Percentiles rank a stretch among this genome's conserved stretches.
phyloP scores from a whole-genome alignment of 2,329 filamentous ascomycete species.

The Phyllosticta capitalensis region DNA sequence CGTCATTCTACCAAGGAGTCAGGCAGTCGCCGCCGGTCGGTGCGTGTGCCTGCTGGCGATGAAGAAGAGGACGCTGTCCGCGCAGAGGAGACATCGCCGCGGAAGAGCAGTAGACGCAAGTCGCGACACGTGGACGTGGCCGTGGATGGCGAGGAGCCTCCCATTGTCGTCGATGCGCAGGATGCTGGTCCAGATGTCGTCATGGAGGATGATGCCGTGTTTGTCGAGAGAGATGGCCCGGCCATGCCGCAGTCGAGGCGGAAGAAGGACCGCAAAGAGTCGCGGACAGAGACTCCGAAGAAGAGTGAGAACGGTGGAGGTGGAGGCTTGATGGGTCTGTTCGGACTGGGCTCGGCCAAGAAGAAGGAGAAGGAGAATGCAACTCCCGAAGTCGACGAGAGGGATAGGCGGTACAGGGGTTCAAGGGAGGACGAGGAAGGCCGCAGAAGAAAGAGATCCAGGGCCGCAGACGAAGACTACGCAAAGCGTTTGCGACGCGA shows the following conservation, averaged over 20 bases:
- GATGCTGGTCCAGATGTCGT: constrained; percentile 32
- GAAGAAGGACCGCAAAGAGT: constrained; percentile 32
- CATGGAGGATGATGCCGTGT: constrained; percentile 41
- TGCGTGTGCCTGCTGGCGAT: constrained; percentile 51
- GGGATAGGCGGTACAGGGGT: constrained; percentile 23
- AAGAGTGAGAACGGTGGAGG: constrained; percentile 37
- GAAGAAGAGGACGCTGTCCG: constrained; percentile 47
- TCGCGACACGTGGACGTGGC: constrained; percentile 1
- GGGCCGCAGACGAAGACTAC: constrained; percentile 22
- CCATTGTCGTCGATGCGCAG: constrained; percentile 30
- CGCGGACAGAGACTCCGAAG: constrained; percentile 48
- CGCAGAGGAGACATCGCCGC: constrained; percentile 36
- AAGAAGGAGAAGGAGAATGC: constrained; percentile 25
- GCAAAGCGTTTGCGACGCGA: constrained; percentile 10
- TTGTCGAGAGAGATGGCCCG: constrained; percentile 39
- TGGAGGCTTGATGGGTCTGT: constrained; percentile 46
- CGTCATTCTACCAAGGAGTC: constrained; percentile 37
- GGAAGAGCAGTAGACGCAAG: constrained; percentile 15
- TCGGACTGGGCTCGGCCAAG: constrained; percentile 30
- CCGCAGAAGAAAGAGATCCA: constrained; percentile 27
- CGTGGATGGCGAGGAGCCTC: constrained; percentile 29
- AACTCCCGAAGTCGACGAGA: constrained; percentile 19
- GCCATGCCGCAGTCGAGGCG: constrained; percentile 32
- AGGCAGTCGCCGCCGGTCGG: constrained; percentile 17
- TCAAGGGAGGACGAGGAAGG: constrained; percentile 28